Evolutionary conservation across 768 basidiomycete genomes (phyloP).

Genomic region (Tulasnella sp.): DNA sequence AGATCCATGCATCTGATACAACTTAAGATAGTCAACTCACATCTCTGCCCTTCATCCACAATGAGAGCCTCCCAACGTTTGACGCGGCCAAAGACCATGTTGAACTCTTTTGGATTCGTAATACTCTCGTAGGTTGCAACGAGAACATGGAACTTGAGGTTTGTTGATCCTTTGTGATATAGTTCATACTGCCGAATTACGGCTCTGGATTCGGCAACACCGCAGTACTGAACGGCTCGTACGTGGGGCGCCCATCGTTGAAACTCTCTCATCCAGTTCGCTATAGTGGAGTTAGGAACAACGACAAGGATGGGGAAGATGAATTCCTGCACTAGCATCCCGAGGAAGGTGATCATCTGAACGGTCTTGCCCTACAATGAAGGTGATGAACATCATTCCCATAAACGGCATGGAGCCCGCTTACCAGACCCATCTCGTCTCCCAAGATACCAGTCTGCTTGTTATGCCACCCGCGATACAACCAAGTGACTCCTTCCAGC

Average conservation of each 20-base stretch:
- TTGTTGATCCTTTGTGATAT: constrained; percentile 41
- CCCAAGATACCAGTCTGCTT: constrained; percentile 80
- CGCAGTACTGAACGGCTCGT: constrained; percentile 75
- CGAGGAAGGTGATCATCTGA: constrained; percentile 79
- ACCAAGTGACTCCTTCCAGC: constrained; percentile 77
- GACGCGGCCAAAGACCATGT: constrained; percentile 64
- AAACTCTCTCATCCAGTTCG: constrained; percentile 93
- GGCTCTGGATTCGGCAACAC: constrained; percentile 68
- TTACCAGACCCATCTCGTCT: constrained; percentile 93
- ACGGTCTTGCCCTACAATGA: constrained; percentile 72
- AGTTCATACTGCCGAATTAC: constrained; percentile 77
- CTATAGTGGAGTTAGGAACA: constrained; percentile 93
- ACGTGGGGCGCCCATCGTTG: constrained; percentile 58
- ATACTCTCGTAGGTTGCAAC: constrained; percentile 90
- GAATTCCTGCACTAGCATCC: constrained; percentile 42
- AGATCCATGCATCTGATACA: constrained; percentile 10
- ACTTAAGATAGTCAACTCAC: constrained; percentile 38
- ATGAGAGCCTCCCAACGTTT: constrained; percentile 89
- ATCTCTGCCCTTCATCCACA: constrained; percentile 86
- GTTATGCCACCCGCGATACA: constrained; percentile 82
- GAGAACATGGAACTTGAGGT: constrained; percentile 75
- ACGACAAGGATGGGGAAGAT: constrained; percentile 78
- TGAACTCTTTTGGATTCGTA: constrained; percentile 56
- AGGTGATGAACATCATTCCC: neutral
- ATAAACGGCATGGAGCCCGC: constrained; percentile 16